Conservation (phyloP, 768 basidiomycete species). For the Podaxis sp. region DNA sequence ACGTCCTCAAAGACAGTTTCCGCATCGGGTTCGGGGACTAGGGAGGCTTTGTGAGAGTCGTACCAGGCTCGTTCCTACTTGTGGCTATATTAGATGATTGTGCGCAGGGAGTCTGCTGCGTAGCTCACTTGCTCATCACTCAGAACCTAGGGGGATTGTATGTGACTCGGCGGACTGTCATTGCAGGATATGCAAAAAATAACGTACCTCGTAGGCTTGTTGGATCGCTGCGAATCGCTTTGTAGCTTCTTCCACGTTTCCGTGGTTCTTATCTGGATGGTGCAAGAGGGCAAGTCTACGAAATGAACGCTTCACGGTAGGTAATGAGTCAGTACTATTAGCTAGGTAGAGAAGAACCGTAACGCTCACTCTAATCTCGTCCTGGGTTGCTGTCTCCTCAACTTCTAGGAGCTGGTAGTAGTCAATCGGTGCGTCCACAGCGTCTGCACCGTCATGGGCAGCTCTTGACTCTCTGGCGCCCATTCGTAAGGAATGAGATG, state of each 20-base stretch:
- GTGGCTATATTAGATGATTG: slow-evolving; percentile 22
- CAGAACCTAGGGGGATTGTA: slow-evolving; percentile 56
- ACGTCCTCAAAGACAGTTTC: slow-evolving; percentile 86
- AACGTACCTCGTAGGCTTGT: slow-evolving; percentile 88
- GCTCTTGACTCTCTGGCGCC: slow-evolving; percentile 68
- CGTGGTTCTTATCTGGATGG: slow-evolving; percentile 86
- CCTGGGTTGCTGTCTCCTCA: slow-evolving; percentile 76
- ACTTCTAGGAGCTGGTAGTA: slow-evolving; percentile 85
- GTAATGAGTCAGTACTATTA: slow-evolving; percentile 7
- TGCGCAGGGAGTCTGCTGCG: background rate
- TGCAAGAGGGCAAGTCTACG: slow-evolving; percentile 80
- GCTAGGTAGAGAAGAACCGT: background rate
- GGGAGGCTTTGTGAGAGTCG: slow-evolving; percentile 84
- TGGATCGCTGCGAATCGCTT: slow-evolving; percentile 85
- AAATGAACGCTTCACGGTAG: slow-evolving; percentile 64
- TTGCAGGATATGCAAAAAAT: background rate
- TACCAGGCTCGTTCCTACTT: slow-evolving; percentile 98
- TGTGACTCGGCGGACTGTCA: slow-evolving; percentile 9
- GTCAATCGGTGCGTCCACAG: slow-evolving; percentile 40
- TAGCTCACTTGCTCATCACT: slow-evolving; percentile 88
- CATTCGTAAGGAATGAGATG: slow-evolving; percentile 40
- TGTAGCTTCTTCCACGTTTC: slow-evolving; percentile 84
- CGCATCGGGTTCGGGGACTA: slow-evolving; percentile 80
- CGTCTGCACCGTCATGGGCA: slow-evolving; percentile 24
- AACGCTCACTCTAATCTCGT: slow-evolving; percentile 79